A percentile compares a stretch with the other conserved stretches of the same genome.
These are phyloP conservation scores for Teratosphaeriaceae sp. DNA, from an alignment of 2,329 filamentous ascomycete species.

Conservation along the genomic window DNA sequence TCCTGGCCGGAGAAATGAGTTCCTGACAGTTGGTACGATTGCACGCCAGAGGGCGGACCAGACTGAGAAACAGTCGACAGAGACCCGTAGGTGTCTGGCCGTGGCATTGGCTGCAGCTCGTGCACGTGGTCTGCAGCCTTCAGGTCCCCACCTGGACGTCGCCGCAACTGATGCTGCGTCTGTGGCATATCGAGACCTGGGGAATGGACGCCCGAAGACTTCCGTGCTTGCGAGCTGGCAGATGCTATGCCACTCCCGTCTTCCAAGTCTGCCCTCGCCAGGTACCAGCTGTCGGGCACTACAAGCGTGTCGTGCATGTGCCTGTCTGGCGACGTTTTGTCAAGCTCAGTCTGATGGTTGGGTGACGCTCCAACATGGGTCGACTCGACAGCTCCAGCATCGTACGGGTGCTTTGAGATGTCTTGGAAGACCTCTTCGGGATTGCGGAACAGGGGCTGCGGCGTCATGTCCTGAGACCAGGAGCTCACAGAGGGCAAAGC, in stretches of 20 bases:
- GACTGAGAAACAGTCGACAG: constrained; percentile 17
- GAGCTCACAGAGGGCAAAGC: constrained; percentile 22
- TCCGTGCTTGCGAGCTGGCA: constrained; percentile 12
- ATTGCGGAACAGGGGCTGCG: constrained; percentile 19
- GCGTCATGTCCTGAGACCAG: constrained; percentile 21
- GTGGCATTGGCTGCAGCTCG: constrained; percentile 36
- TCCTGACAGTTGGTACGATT: constrained; percentile 13
- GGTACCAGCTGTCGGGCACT: constrained; percentile 17
- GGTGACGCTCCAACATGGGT: no score
- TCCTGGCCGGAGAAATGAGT: constrained; percentile 15
- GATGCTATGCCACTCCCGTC: constrained; percentile 1
- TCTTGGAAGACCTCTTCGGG: constrained; percentile 9
- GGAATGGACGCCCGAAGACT: constrained; percentile 37
- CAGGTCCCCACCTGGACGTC: constrained; percentile 44
- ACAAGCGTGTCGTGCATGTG: constrained; percentile 22
- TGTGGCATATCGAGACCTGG: constrained; percentile 31
- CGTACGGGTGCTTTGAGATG: constrained; percentile 5
- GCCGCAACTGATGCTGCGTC: constrained; percentile 34
- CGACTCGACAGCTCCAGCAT: neutral
- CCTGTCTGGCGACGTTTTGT: constrained; percentile 6
- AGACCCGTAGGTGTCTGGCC: constrained; percentile 37
- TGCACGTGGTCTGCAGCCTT: constrained; percentile 41
- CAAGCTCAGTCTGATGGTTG: constrained; percentile 9
- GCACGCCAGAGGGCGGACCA: constrained; percentile 5
- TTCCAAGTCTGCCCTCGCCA: neutral